Evolutionary conservation across 169 alveolate genomes (phyloP).

Genomic region (Plasmodium relictum): DNA sequence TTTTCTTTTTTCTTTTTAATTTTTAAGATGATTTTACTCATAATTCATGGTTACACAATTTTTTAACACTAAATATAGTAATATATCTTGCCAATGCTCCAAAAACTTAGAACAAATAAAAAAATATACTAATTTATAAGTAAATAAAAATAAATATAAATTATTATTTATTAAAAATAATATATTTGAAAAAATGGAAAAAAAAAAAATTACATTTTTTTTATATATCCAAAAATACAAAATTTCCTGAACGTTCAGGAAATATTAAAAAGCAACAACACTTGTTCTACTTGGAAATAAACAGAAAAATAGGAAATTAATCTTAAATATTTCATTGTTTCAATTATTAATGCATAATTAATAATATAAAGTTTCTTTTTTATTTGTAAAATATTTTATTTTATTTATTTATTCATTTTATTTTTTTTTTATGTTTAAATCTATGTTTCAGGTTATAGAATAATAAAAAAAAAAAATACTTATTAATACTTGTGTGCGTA

Average conservation of each 20-base stretch:
- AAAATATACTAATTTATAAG: not conserved
- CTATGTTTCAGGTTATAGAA: too few species aligned
- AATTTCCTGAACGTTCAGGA: slow-evolving; percentile 53
- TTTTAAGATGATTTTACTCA: slow-evolving; percentile 12
- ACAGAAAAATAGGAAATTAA: slow-evolving; percentile 9
- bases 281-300: slow-evolving; percentile 14
- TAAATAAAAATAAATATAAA: slow-evolving; percentile 10
- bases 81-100: not conserved
- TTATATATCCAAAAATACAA: slow-evolving; percentile 19
- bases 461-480: too few species aligned
- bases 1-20: not conserved
- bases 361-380: too few species aligned
- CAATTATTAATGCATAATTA: too few species aligned
- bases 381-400: too few species aligned
- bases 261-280: slow-evolving; percentile 8
- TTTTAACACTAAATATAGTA: slow-evolving; percentile 10
- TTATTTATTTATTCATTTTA: too few species aligned
- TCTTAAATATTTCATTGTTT: not conserved
- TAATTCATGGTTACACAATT: slow-evolving; percentile 4
- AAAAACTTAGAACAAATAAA: not conserved
- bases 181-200: not conserved
- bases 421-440: too few species aligned
- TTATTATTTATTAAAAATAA: slow-evolving; percentile 8
- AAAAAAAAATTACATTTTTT: slow-evolving; percentile 7
- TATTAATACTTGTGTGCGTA: too few species aligned